Percentiles rank a stretch among this genome's conserved stretches.
These are phyloP conservation scores for Tricholoma furcatifolium DNA, from an alignment of 768 basidiomycete genomes.

Conservation along the genomic window DNA sequence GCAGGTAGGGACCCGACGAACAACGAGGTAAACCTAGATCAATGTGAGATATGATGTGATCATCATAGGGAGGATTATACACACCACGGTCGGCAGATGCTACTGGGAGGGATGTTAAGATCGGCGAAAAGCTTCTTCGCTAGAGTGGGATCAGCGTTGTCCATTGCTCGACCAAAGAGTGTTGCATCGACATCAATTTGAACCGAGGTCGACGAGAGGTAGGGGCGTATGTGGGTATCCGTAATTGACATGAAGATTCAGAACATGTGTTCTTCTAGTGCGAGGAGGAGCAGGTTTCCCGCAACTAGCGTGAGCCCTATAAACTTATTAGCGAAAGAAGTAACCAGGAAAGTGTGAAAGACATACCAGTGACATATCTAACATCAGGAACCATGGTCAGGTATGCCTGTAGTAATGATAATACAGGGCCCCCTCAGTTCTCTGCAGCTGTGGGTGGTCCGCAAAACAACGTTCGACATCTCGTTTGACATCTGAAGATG, in stretches of 20 bases:
- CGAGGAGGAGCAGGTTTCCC: constrained; percentile 68
- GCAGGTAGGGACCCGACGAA: no score
- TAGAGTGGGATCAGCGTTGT: constrained; percentile 54
- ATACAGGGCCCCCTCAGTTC: constrained; percentile 55
- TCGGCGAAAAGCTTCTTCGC: constrained; percentile 69
- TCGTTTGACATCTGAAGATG: constrained; percentile 51
- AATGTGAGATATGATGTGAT: no score
- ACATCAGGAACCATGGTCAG: constrained; percentile 85
- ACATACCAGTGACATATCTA: constrained; percentile 60
- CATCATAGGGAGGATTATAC: constrained; percentile 21
- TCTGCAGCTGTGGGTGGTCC: constrained; percentile 58
- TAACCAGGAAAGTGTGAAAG: not conserved
- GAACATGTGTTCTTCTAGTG: constrained; percentile 87
- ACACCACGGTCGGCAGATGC: constrained; percentile 67
- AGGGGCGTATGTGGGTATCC: constrained; percentile 79
- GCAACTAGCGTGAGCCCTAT: constrained; percentile 69
- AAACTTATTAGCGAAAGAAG: constrained; percentile 2
- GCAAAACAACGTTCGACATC: constrained; percentile 57
- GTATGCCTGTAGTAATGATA: constrained; percentile 68
- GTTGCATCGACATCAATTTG: constrained; percentile 78
- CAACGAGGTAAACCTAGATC: no score
- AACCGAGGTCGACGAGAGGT: constrained; percentile 58
- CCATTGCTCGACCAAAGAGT: constrained; percentile 70
- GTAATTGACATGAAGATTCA: constrained; percentile 89
- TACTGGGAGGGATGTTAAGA: constrained; percentile 54